Evolutionary conservation across 1,284 basidiomycete genomes (phyloP), one percentile per base, ranked within the genome.

Genomic region (Fomitopsis pinicola): DNA sequence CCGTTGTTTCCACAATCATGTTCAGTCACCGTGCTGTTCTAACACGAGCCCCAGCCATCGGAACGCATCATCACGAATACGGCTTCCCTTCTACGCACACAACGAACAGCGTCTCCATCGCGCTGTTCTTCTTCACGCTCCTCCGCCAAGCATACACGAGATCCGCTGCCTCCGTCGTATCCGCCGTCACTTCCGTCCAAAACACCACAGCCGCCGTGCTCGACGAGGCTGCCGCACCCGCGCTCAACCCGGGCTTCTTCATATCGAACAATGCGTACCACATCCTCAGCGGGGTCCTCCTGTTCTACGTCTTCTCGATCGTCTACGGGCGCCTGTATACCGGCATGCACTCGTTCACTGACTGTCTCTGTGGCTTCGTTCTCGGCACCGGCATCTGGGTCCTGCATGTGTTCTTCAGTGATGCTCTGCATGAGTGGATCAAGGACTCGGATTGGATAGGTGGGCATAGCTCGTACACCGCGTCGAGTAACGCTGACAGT

Each of bases 11-110:
- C 22, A 22, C 22, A 22, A 22, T 22, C 2, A 22, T 22, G 22
- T 22, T 22, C 8, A 33, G 30, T 33, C 30, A 33, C 30, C 8
- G 30, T 6, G 38, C 38, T 12, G 38, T 15, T 40, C 14, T 26
- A 0, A 40, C 22, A 2, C n/a, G 38, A 5, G 12, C 15, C 38
- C 4, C 67, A 95, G 92, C 89, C 3, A 91, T 95, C 66, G 91
- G 92, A 42, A 87, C 82, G 0, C 93, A 94, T 70, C 92, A 94
- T 67, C 81, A 92, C 3, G 92, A 95, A 76, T 95, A 95, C 71
- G 96, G 97, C 17, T 98, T 98, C 72, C 96, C 95, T 0, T 98
- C 95, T 0, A 98, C 96, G 0, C 97, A 99, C 72, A 93, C 94
- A 1, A 95, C 96, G 1, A 98, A 97, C 73, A 86, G 87, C 55